These are phyloP conservation scores for Cyamopsis tetragonoloba DNA, from an alignment of 306 rosid genomes.

Conservation along the genomic window DNA sequence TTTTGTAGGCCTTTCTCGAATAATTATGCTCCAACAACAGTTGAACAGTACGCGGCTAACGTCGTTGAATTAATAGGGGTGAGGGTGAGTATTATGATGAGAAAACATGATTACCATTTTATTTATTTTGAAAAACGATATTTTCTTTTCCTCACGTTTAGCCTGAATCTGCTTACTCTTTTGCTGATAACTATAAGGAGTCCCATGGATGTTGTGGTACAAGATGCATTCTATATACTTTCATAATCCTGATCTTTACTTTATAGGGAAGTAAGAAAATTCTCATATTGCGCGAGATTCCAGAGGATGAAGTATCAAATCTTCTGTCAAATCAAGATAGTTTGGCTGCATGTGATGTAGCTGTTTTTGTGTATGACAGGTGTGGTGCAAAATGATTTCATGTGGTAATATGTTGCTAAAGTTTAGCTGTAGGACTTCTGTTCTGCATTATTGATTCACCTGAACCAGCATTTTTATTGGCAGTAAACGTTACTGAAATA, in stretches of 20 bases:
- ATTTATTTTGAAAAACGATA: background rate
- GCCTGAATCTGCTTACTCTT: background rate
- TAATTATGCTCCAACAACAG: constrained; percentile 44
- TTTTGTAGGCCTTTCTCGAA: constrained; percentile 62
- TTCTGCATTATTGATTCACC: constrained; percentile 2
- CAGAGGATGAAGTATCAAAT: constrained; percentile 56
- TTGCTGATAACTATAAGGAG: background rate
- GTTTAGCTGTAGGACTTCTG: constrained; percentile 5
- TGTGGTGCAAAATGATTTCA: constrained; percentile 33
- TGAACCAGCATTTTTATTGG: background rate
- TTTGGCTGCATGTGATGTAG: constrained; percentile 86
- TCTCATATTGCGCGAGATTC: constrained; percentile 78
- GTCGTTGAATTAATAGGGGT: constrained; percentile 55
- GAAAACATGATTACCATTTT: constrained; percentile 25
- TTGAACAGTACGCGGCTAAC: constrained; percentile 65
- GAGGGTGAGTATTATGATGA: constrained; percentile 51
- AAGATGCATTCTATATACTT: constrained; percentile 23
- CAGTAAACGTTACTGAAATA: background rate
- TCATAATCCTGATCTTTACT: constrained; percentile 29
- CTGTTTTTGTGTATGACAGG: constrained; percentile 86
- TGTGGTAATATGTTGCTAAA: constrained; percentile 10
- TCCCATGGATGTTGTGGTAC: background rate
- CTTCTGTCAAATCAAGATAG: constrained; percentile 54
- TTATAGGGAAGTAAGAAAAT: constrained; percentile 60
- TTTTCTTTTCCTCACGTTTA: background rate